phyloP scores from a whole-genome alignment of 2,329 filamentous ascomycete species.

The Pseudophaeomoniella oleicola region DNA sequence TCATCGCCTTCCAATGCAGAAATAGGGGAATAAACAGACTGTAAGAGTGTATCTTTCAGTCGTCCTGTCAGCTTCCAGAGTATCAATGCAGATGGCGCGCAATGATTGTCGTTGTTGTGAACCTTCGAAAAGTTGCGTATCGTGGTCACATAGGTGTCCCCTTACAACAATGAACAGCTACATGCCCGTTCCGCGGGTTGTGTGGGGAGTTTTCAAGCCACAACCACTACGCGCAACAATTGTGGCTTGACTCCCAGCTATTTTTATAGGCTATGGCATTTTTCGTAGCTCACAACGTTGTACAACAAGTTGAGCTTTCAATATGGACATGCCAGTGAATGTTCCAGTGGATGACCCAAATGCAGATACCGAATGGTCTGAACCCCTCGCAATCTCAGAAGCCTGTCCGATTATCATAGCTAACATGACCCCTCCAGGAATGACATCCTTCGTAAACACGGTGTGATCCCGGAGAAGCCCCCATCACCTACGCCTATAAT shows the following conservation, averaged over 20 bases:
- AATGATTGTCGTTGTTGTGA: not conserved
- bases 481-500: constrained; percentile 92
- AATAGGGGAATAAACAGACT: too few relatives aligned
- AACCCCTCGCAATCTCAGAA: constrained; percentile 27
- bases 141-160: not conserved
- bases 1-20: not conserved
- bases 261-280: constrained; percentile 12
- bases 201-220: constrained; percentile 12
- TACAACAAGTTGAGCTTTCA: too few relatives aligned
- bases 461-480: constrained; percentile 93
- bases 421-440: too few relatives aligned
- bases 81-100: not conserved
- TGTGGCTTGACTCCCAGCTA: not conserved
- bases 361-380: constrained; percentile 98
- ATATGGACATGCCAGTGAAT: constrained; percentile 44
- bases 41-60: too few relatives aligned
- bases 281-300: too few relatives aligned
- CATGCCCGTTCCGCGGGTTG: constrained; percentile 24
- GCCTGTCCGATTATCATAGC: constrained; percentile 7
- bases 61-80: too few relatives aligned
- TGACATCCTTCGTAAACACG: constrained; percentile 92
- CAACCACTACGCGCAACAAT: constrained; percentile 27
- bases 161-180: constrained; percentile 5
- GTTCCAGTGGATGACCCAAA: constrained; percentile 92
- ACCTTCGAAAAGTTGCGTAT: not conserved